Evolutionary conservation across 805 yeast genomes (phyloP), one percentile per base, ranked within the genome.

Genomic region (Yamadazyma philogaea): DNA sequence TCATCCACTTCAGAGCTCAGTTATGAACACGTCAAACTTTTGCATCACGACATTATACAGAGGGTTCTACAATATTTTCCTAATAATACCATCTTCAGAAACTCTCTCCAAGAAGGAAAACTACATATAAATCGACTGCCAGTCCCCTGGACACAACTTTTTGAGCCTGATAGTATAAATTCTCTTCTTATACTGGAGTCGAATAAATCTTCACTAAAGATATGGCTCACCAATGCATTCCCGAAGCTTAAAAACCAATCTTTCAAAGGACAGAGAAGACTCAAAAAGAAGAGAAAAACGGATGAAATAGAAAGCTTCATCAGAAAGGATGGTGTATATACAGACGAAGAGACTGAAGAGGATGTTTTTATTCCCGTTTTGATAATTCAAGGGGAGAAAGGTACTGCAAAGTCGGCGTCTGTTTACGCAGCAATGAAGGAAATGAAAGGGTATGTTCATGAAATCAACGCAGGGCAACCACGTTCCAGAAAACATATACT

Each of bases 341-440:
- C 19, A n/a, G 55, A 45, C 4, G 60, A 56, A 12, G 59, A 53
- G 8, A 58, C 64, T 1, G 66, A 60, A 6, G 70, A 65, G 22
- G 72, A 67, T 8, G 51, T 61, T 0, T 81, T 74, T 54, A 75
- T 80, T 1, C 91, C 93, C 0, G 56, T 85, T 3, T 61, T 84
- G 56, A 77, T 87, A 10, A 53, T 87, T 2, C 67, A 73, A 43
- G 99, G 99, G 0, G 78, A 81, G 0, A 56, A 71, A 0, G 95
- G 96, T 0, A 70, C 78, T 8, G 95, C 96, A 2, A 91, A 91
- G 57, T 82, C 93, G 0, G 72, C 88, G 0, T 62, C 89, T 0
- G 70, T 91, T 0, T 77, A 85, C 49, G 78, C 95, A 0, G 74
- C 83, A 3, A 79, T 84, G 56, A 66, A 76, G 7, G 80, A 78